phyloP scores from a whole-genome alignment of 305 asterid genomes.

The Caryopteris hybrid region DNA sequence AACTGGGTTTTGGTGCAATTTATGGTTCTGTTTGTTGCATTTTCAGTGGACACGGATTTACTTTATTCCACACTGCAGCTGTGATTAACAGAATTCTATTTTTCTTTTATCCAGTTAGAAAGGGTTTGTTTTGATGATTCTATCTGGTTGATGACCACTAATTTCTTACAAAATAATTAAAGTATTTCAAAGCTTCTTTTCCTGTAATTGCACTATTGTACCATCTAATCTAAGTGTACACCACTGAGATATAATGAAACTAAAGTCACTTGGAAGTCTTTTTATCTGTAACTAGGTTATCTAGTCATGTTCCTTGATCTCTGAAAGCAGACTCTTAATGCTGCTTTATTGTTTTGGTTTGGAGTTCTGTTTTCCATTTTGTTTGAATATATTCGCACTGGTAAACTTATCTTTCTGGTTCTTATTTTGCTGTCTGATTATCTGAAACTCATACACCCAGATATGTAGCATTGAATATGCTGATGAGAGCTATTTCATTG shows the following conservation, averaged over 20 bases:
- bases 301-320: background rate
- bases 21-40: background rate
- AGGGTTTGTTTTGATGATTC: background rate
- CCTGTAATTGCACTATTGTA: background rate
- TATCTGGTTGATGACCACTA: background rate
- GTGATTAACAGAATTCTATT: background rate
- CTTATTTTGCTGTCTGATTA: conserved; percentile 19
- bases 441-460: conserved; percentile 42
- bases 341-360: background rate
- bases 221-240: background rate
- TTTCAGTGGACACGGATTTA: background rate
- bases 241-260: conserved; percentile 1
- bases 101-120: background rate
- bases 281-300: background rate
- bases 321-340: background rate
- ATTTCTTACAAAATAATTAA: background rate
- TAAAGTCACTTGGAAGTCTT: background rate
- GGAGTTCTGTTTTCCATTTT: background rate
- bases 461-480: conserved; percentile 97
- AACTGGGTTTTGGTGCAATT: background rate
- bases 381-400: background rate
- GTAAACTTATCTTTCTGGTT: conserved; percentile 15
- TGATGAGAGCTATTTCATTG: conserved; percentile 87
- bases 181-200: background rate
- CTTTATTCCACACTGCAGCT: background rate